Conservation (phyloP, 2,329 filamentous ascomycete species). For the Meredithiella fracta region DNA sequence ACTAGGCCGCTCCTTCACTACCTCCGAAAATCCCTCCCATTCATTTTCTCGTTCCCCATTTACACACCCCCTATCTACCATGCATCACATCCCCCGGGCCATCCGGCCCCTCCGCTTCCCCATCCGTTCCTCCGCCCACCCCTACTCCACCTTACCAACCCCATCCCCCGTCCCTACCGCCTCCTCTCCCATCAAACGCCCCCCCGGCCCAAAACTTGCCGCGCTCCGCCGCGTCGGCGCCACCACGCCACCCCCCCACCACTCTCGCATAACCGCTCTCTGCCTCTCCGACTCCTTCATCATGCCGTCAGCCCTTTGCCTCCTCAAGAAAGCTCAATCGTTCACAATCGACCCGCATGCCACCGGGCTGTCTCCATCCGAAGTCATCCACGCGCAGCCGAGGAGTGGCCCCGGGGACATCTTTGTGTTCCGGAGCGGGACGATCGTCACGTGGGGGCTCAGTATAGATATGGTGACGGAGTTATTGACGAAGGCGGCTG, state of each 20-base stretch:
- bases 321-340: slow-evolving; percentile 31
- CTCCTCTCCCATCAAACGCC: slow-evolving; percentile 4
- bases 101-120: not conserved
- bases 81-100: not conserved
- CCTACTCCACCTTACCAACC: not conserved
- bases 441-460: slow-evolving; percentile 81
- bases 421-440: slow-evolving; percentile 90
- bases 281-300: slow-evolving; percentile 48
- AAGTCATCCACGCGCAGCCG: slow-evolving; percentile 46
- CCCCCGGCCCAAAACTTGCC: slow-evolving; percentile 8
- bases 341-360: slow-evolving; percentile 46
- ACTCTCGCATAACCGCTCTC: slow-evolving; percentile 34
- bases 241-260: not conserved
- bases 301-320: slow-evolving; percentile 42
- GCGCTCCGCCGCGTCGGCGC: slow-evolving; percentile 10
- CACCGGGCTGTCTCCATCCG: slow-evolving; percentile 42
- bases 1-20: not conserved
- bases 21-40: not conserved
- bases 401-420: slow-evolving; percentile 59
- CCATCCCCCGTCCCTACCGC: not conserved
- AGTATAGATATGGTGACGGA: slow-evolving; percentile 59
- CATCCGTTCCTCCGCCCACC: not conserved
- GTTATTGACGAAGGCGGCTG: slow-evolving; percentile 58
- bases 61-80: not conserved
- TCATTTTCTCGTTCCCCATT: not conserved